These are phyloP conservation scores for Naematelia aurantialba DNA, from an alignment of 768 basidiomycete species.

Conservation along the genomic window DNA sequence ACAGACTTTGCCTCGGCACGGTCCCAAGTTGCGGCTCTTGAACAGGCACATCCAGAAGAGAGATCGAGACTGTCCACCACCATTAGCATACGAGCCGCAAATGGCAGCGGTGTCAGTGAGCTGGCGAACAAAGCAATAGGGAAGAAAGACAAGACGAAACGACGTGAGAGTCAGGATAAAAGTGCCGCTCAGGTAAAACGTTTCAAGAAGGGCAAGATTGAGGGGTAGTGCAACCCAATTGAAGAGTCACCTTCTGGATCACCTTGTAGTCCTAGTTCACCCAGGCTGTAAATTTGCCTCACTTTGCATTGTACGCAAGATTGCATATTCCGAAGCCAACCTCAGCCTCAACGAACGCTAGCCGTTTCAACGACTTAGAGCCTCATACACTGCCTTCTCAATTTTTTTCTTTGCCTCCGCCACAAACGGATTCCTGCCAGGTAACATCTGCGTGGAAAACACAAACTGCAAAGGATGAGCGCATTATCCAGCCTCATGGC, in stretches of 20 bases:
- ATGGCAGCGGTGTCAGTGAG: background rate
- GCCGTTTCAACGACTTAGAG: background rate
- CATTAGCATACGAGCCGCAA: constrained; percentile 63
- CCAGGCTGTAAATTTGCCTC: background rate
- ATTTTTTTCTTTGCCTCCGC: background rate
- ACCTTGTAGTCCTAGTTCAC: background rate
- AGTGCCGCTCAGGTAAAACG: background rate
- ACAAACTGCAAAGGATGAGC: background rate
- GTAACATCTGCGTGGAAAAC: background rate
- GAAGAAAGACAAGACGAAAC: background rate
- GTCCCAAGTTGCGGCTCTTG: constrained; percentile 61
- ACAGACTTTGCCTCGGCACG: constrained; percentile 75
- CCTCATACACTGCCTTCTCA: background rate
- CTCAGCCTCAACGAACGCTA: background rate
- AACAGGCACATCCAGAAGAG: constrained; percentile 45
- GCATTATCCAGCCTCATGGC: background rate
- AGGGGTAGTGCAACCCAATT: background rate
- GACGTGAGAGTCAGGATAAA: background rate
- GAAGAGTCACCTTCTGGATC: background rate
- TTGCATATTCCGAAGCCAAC: background rate
- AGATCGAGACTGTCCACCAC: constrained; percentile 61
- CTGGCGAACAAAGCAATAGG: background rate
- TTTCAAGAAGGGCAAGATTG: background rate
- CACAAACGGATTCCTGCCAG: background rate
- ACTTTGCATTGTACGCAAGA: background rate